Base-by-base conservation (phyloP, 495 filamentous ascomycete species). In the Penicillium roqueforti region DNA sequence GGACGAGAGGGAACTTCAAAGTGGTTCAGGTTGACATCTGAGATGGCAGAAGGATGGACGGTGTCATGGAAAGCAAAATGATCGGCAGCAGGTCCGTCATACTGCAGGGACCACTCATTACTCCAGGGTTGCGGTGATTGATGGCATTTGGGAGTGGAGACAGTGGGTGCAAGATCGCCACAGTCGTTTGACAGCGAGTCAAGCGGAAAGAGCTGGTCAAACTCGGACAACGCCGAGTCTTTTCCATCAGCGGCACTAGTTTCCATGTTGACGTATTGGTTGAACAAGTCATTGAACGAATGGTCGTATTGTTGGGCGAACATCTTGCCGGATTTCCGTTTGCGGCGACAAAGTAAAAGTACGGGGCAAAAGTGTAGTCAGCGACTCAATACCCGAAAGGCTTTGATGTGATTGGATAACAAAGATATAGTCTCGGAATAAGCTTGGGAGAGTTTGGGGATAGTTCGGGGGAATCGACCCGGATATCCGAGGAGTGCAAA, bases 281-380 rank as follows among this genome's bases (percentile, higher is more conserved):
- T 76, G 66, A 80, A 79, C 58, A 80, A 59, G 59, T 77, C 74
- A 66, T 75, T 76, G 68, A 73, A 76, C 19, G 75, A 76, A 60
- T 81, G 74, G 55, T 80, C 76, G 38, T 72, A 73, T 40, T 60
- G 63, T 64, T 78, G 74, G 52, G 73, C 68, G 61, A 76, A 72
- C 73, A 74, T 78, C 51, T 69, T 76, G 68, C 54, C 56, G 70
- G 65, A 65, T 64, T 66, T 74, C 72, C 75, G 75, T 76, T 77
- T 76, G 69, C 72, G 68, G 75, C 60, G 57, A 65, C 31, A 38
- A 67, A 59, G 56, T 51, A 26, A 55, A 57, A 26, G 36, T 14
- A 19, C 42, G 42, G 42, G n/a, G 6, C 22, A 19, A 40, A 20
- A 19, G 56, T 63, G 52, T 52, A 58, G 50, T 60, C 57, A 67